Evolutionary conservation across 257 asterid genomes (phyloP).

Genomic region (Petrea volubilis): DNA sequence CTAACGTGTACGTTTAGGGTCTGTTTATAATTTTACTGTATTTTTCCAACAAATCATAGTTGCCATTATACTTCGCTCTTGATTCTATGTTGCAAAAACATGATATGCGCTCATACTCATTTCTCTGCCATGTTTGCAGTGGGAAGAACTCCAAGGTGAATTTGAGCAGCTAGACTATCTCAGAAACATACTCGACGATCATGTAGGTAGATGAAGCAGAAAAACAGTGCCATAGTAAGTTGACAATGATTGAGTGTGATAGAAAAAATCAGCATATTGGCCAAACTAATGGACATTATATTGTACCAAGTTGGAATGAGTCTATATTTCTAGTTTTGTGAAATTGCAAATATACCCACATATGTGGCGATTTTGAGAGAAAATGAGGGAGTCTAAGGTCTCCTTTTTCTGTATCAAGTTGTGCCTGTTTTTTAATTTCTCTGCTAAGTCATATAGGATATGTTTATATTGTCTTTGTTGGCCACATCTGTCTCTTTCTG

Average conservation of each 20-base stretch:
- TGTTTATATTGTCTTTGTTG: neutral
- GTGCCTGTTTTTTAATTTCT: neutral
- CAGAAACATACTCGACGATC: constrained; percentile 49
- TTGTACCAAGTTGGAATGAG: neutral
- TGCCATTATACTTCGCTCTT: no score
- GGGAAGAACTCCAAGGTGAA: constrained; percentile 92
- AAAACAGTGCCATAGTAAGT: neutral
- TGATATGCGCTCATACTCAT: neutral
- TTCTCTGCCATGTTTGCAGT: constrained; percentile 48
- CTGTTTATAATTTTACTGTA: no score
- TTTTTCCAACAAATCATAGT: no score
- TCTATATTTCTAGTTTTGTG: neutral
- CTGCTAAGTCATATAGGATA: neutral
- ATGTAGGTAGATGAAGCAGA: constrained; percentile 28
- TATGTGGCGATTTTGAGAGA: neutral
- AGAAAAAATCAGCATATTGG: neutral
- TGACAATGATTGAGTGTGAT: neutral
- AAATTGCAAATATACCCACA: neutral
- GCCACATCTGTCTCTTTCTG: neutral
- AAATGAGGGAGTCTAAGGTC: neutral
- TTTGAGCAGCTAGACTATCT: constrained; percentile 85
- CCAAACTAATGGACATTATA: neutral
- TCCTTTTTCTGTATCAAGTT: no score
- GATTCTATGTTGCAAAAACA: no score
- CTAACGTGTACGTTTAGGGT: no score